phyloP scores from a whole-genome alignment of 2,329 filamentous ascomycete species.

The Penicillium sp. region DNA sequence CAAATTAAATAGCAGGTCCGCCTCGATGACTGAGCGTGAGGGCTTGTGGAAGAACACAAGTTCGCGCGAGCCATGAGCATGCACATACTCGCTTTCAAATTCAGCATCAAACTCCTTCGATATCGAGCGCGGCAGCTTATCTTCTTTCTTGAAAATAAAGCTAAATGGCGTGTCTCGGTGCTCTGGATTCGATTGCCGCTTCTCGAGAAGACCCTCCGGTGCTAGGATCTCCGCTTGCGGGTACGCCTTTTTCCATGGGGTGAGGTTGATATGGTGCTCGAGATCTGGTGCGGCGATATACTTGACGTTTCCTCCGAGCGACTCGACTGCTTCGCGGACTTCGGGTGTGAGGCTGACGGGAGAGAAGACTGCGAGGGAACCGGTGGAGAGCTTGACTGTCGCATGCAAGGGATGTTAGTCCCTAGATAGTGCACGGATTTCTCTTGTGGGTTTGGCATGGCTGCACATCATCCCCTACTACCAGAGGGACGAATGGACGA shows the following conservation, averaged over 20 bases:
- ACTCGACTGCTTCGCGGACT: conserved; percentile 60
- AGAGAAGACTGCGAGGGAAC: conserved; percentile 82
- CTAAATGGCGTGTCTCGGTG: conserved; percentile 61
- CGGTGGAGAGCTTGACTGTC: conserved; percentile 71
- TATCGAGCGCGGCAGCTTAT: conserved; percentile 53
- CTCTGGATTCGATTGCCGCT: conserved; percentile 60
- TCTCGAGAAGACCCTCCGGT: conserved; percentile 77
- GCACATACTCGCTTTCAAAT: conserved; percentile 81
- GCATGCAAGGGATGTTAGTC: conserved; percentile 19
- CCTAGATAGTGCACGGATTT: background rate
- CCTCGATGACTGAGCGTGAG: conserved; percentile 74
- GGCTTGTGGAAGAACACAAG: conserved; percentile 82
- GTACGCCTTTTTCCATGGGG: conserved; percentile 75
- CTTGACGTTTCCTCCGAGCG: conserved; percentile 64
- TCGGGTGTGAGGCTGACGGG: conserved; percentile 79
- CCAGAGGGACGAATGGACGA: background rate
- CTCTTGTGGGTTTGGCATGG: background rate
- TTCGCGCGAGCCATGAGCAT: conserved; percentile 77
- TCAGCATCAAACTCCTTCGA: conserved; percentile 77
- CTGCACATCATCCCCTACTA: background rate
- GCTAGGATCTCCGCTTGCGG: conserved; percentile 76
- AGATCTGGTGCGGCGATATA: conserved; percentile 87
- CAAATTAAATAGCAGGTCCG: conserved; percentile 88
- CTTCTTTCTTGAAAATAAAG: conserved; percentile 61
- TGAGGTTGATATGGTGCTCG: conserved; percentile 93